phyloP scores from a whole-genome alignment of 805 yeast species.

The Monosporozyma servazzii region DNA sequence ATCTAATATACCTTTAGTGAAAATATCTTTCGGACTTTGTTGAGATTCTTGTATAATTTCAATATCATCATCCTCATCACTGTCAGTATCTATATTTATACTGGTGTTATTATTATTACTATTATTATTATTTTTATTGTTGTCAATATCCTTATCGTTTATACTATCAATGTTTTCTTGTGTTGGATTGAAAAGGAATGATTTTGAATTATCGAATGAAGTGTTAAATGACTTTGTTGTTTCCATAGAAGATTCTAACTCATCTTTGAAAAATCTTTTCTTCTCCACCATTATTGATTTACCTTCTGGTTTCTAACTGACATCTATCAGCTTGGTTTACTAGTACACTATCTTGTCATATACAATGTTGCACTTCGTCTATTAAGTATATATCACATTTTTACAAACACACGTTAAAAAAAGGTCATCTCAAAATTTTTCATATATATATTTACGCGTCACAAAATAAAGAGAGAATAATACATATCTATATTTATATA shows the following conservation, averaged over 20 bases:
- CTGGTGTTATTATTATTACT: neutral
- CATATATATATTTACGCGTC: neutral
- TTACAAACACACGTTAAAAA: neutral
- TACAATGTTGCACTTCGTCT: neutral
- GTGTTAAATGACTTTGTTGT: slow-evolving; percentile 5
- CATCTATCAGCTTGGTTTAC: neutral
- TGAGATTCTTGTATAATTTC: neutral
- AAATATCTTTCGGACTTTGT: slow-evolving; percentile 14
- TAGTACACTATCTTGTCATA: no score
- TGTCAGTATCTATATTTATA: neutral
- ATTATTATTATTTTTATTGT: neutral
- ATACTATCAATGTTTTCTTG: neutral
- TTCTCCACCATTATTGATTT: slow-evolving; percentile 18
- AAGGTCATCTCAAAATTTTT: neutral
- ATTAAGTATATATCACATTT: neutral
- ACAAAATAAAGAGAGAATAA: neutral
- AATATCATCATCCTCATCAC: neutral
- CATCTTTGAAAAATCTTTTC: slow-evolving; percentile 25
- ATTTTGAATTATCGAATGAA: slow-evolving; percentile 11
- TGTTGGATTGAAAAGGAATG: slow-evolving; percentile 14
- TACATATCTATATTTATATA: neutral
- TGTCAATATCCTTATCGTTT: slow-evolving; percentile 2
- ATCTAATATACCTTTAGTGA: slow-evolving; percentile 28
- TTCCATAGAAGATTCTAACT: slow-evolving; percentile 20
- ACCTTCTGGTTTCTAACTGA: neutral